These are phyloP conservation scores for Vigna hirtella DNA, from an alignment of 306 rosid species.

Conservation along the genomic window DNA sequence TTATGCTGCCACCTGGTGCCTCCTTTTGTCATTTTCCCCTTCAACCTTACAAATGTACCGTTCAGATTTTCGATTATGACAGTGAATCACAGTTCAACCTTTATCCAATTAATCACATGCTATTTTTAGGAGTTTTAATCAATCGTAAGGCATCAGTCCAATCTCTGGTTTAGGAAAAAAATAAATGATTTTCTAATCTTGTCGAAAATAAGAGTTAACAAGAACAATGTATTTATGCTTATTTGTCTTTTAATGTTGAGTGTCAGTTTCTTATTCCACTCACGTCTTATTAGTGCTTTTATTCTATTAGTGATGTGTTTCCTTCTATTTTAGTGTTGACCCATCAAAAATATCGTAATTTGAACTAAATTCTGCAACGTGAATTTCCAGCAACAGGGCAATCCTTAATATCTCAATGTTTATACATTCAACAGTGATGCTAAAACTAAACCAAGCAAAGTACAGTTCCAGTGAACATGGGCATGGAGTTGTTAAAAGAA, in stretches of 20 bases:
- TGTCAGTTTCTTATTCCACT: too few relatives aligned
- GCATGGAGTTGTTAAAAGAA: slow-evolving; percentile 25
- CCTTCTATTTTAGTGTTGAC: too few relatives aligned
- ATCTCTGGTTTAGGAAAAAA: too few relatives aligned
- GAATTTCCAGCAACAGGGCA: not conserved
- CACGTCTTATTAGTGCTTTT: too few relatives aligned
- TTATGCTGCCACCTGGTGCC: not conserved
- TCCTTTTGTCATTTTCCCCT: not conserved
- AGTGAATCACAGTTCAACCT: not conserved
- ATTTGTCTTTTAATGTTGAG: too few relatives aligned
- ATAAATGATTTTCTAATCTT: too few relatives aligned
- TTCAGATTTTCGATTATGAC: not conserved
- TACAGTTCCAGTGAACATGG: slow-evolving; percentile 4
- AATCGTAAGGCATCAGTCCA: too few relatives aligned
- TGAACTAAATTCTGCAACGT: not conserved
- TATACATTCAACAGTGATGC: not conserved
- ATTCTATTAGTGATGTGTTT: too few relatives aligned
- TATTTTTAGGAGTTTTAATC: too few relatives aligned
- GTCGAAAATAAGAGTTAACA: too few relatives aligned
- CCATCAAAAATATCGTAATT: too few relatives aligned
- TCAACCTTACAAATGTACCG: not conserved
- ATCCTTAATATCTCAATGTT: not conserved
- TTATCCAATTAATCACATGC: not conserved
- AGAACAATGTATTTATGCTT: too few relatives aligned
- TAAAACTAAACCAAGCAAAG: slow-evolving; percentile 24